Percentiles rank a stretch among this genome's conserved stretches.
These are phyloP conservation scores for Brasilioporus rufonigricans DNA, from an alignment of 768 basidiomycete genomes.

Conservation along the genomic window DNA sequence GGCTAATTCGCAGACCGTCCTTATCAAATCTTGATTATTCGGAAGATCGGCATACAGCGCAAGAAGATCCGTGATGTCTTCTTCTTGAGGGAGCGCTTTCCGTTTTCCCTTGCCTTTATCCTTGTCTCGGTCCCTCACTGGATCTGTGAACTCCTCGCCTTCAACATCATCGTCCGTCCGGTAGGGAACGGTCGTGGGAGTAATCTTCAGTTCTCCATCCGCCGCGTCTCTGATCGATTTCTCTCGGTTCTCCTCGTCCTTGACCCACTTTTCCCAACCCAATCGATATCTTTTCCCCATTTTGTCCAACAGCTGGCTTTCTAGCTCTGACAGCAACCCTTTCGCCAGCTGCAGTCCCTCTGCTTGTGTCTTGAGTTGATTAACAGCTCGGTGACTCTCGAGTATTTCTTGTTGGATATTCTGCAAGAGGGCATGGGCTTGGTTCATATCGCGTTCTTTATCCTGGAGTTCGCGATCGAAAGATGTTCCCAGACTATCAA, in stretches of 20 bases:
- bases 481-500: constrained; percentile 83
- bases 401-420: constrained; percentile 90
- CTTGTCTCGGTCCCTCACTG: constrained; percentile 40
- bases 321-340: constrained; percentile 55
- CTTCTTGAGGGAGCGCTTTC: constrained; percentile 45
- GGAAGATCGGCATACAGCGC: constrained; percentile 58
- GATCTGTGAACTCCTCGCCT: constrained; percentile 35
- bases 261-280: constrained; percentile 93
- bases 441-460: constrained; percentile 87
- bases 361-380: constrained; percentile 65
- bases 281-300: constrained; percentile 80
- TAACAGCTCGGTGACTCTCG: constrained; percentile 76
- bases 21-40: constrained; percentile 52
- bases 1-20: constrained; percentile 54
- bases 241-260: constrained; percentile 81
- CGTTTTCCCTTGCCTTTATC: constrained; percentile 57
- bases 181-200: constrained; percentile 44
- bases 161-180: constrained; percentile 46
- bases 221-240: constrained; percentile 60
- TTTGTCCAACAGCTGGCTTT: constrained; percentile 63
- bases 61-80: constrained; percentile 65
- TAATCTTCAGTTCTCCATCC: constrained; percentile 52
- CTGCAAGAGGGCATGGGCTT: constrained; percentile 81
- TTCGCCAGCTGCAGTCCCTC: constrained; percentile 63
- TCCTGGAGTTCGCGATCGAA: constrained; percentile 92